A percentile compares a stretch with the other conserved stretches of the same genome.
These are phyloP conservation scores for Lasiodiplodia gonubiensis DNA, from an alignment of 2,329 filamentous ascomycete genomes.

Conservation along the genomic window DNA sequence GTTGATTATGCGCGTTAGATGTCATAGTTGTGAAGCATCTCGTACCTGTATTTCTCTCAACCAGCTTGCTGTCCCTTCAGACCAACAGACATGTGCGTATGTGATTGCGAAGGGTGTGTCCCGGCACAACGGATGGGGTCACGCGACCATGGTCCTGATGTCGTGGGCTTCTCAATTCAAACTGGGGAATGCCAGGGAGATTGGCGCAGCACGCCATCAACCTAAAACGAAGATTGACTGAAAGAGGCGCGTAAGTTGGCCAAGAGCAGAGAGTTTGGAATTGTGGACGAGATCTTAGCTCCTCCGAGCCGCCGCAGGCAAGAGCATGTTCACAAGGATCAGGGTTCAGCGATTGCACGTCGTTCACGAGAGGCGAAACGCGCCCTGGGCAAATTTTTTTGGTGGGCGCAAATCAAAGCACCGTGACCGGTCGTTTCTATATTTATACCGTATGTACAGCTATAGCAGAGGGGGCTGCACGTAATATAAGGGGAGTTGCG, in stretches of 20 bases:
- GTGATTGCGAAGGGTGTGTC: neutral
- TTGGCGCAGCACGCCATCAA: slow-evolving; percentile 11
- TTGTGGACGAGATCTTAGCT: neutral
- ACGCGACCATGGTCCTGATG: neutral
- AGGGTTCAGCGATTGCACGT: neutral
- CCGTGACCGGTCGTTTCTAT: slow-evolving; percentile 4
- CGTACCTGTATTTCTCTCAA: neutral
- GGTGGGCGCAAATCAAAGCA: neutral
- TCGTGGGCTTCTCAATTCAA: neutral
- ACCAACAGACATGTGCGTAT: neutral
- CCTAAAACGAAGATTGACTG: slow-evolving; percentile 9
- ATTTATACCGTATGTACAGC: neutral
- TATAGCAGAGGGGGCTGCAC: neutral
- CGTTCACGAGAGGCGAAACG: slow-evolving; percentile 10
- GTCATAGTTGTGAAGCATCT: neutral
- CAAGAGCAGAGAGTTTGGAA: neutral
- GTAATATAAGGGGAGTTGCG: neutral
- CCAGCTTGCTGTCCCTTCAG: neutral
- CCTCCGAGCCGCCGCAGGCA: neutral
- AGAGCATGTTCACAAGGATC: neutral
- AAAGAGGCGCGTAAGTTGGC: neutral
- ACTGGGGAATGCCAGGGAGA: neutral
- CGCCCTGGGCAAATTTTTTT: neutral
- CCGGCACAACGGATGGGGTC: neutral
- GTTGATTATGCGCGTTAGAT: neutral